Evolutionary conservation across 1,284 basidiomycete species (phyloP).

Genomic region (Tilletiaria anomala): DNA sequence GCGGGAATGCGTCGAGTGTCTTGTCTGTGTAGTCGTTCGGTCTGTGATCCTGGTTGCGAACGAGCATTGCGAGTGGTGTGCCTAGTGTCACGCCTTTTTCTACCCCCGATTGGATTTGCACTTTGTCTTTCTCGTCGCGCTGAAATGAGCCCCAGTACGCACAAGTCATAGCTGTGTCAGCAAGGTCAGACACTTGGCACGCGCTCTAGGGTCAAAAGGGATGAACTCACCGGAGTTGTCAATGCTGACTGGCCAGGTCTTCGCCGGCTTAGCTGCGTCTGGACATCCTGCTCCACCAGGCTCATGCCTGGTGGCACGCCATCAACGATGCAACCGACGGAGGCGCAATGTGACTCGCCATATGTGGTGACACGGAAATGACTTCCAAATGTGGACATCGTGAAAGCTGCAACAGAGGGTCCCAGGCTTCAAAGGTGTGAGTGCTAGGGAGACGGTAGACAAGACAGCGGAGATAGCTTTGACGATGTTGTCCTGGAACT

Average conservation of each 20-base stretch:
- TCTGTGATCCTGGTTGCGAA: constrained; percentile 94
- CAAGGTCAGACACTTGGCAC: background rate
- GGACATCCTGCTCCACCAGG: constrained; percentile 69
- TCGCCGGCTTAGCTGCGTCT: constrained; percentile 76
- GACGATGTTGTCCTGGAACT: too few relatives aligned
- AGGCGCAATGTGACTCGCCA: constrained; percentile 93
- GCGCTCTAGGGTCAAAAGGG: background rate
- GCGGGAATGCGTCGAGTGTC: constrained; percentile 80
- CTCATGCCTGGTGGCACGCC: constrained; percentile 84
- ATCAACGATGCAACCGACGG: constrained; percentile 93
- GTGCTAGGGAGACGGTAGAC: too few relatives aligned
- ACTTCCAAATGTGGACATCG: constrained; percentile 83
- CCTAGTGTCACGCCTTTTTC: constrained; percentile 91
- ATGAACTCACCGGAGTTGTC: constrained; percentile 90
- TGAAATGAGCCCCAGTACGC: too few relatives aligned
- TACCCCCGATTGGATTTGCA: constrained; percentile 82
- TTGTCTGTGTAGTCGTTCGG: constrained; percentile 91
- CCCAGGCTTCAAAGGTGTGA: too few relatives aligned
- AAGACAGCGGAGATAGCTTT: too few relatives aligned
- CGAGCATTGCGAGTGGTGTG: constrained; percentile 86
- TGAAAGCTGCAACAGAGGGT: too few relatives aligned
- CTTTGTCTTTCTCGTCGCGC: constrained; percentile 86
- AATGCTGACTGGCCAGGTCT: constrained; percentile 91
- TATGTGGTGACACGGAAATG: constrained; percentile 90
- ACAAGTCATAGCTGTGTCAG: background rate